Percentiles rank a stretch among this genome's conserved stretches.
Conservation (phyloP, 2,329 filamentous ascomycete genomes). For the Monosporascus cannonballus region DNA sequence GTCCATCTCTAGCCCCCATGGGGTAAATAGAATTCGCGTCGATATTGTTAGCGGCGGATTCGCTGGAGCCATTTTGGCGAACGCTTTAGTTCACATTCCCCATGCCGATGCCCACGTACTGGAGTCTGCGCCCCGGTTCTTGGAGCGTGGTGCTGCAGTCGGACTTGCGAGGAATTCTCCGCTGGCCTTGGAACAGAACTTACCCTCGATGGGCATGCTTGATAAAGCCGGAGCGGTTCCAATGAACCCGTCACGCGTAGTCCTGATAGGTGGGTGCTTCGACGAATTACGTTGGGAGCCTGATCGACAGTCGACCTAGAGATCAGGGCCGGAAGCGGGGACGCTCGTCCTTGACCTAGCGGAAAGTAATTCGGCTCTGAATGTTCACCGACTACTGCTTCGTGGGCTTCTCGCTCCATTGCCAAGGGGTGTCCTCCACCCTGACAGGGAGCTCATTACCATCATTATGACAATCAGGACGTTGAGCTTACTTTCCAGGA, state of each 20-base stretch:
- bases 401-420: conserved; percentile 1
- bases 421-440: neutral
- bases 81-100: conserved; percentile 1
- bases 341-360: neutral
- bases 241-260: neutral
- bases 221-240: conserved; percentile 3
- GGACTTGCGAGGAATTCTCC: neutral
- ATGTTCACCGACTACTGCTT: conserved; percentile 2
- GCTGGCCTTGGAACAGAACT: neutral
- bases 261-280: neutral
- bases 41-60: conserved; percentile 5
- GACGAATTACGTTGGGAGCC: neutral
- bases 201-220: neutral
- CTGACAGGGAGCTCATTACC: conserved; percentile 1
- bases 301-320: neutral
- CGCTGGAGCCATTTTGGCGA: conserved; percentile 1
- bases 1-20: neutral
- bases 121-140: conserved; percentile 6
- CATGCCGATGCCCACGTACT: conserved; percentile 1
- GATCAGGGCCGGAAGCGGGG: conserved; percentile 3
- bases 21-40: neutral
- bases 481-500: neutral
- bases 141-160: conserved; percentile 2
- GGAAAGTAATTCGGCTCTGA: neutral
- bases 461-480: neutral